Conservation (phyloP, 2,329 filamentous ascomycete genomes). For the Pyrenochaeta sp. region DNA sequence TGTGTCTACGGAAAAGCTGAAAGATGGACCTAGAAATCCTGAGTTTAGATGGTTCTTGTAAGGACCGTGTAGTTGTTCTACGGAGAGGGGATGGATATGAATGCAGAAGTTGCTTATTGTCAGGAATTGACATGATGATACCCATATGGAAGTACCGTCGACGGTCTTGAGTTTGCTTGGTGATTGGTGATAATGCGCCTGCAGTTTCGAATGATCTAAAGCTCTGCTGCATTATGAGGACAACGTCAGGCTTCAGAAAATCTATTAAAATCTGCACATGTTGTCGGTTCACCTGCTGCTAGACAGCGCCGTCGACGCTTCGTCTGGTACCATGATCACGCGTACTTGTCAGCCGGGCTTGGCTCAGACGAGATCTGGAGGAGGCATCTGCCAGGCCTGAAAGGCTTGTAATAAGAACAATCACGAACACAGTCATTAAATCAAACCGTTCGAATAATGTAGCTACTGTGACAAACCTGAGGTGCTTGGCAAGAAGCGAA, state of each 20-base stretch:
- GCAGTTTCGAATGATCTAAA: too few species aligned
- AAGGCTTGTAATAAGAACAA: neutral
- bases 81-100: neutral
- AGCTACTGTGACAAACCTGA: neutral
- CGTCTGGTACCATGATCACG: constrained; percentile 10
- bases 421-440: too few species aligned
- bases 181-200: neutral
- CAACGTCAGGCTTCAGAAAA: too few species aligned
- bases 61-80: neutral
- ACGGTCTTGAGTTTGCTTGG: too few species aligned
- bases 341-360: constrained; percentile 12
- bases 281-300: constrained; percentile 1
- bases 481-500: too few species aligned
- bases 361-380: neutral
- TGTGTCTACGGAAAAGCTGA: constrained; percentile 56
- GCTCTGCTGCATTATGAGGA: too few species aligned
- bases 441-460: neutral
- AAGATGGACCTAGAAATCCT: constrained; percentile 52
- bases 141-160: neutral
- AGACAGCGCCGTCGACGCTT: neutral
- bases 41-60: constrained; percentile 58
- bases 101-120: neutral
- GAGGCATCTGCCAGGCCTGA: neutral
- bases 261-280: too few species aligned
- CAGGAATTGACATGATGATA: neutral